Conservation (phyloP, 148 eudicot genomes). For the Diospyros lotus region DNA sequence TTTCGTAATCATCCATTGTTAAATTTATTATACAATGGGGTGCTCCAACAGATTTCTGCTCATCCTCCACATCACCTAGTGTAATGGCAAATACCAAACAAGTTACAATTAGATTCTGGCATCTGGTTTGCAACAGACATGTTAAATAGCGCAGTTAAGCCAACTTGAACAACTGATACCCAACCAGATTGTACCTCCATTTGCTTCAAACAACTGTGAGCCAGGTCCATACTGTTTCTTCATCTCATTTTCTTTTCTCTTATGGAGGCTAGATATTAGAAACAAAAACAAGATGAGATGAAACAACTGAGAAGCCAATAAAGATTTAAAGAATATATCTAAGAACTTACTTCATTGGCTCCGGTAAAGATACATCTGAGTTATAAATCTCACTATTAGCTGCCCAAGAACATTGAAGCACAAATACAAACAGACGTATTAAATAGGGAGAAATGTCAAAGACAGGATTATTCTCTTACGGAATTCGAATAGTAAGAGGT, state of each 20-base stretch:
- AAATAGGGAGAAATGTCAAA: no score
- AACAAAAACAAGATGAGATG: conserved; percentile 8
- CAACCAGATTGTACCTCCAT: conserved; percentile 23
- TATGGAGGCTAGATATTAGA: conserved; percentile 1
- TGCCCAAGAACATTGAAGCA: conserved; percentile 20
- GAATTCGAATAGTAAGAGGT: neutral
- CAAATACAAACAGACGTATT: neutral
- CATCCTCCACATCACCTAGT: conserved; percentile 35
- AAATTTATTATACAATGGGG: conserved; percentile 35
- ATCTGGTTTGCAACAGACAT: neutral
- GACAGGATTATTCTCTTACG: neutral
- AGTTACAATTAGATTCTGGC: conserved; percentile 1
- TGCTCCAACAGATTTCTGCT: conserved; percentile 29
- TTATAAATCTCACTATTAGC: conserved; percentile 34
- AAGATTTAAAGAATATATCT: neutral
- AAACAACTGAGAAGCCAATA: neutral
- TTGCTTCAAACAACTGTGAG: conserved; percentile 12
- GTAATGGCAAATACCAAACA: conserved; percentile 1
- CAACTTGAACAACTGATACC: neutral
- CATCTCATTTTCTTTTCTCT: conserved; percentile 16
- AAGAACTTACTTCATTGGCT: conserved; percentile 26
- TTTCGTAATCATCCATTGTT: conserved; percentile 65
- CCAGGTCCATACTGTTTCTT: conserved; percentile 28
- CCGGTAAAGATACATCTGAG: conserved; percentile 21
- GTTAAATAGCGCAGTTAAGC: neutral